Conservation (phyloP, 257 asterid species). For the Nicotiana undulata region DNA sequence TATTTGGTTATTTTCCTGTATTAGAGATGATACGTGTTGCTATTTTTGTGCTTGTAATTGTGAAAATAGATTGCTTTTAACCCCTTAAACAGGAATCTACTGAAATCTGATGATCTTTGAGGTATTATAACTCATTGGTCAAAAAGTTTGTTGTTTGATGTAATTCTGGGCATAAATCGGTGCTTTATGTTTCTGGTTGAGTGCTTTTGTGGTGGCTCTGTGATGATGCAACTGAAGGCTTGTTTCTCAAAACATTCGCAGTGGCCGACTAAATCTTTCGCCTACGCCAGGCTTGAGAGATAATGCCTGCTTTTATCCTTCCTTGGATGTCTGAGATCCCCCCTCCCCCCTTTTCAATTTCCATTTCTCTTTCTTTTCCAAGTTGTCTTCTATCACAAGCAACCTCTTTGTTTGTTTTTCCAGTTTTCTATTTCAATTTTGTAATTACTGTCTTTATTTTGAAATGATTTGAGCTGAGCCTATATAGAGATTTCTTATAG, state of each 20-base stretch:
- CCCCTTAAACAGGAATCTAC: neutral
- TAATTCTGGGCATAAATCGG: neutral
- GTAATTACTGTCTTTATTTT: neutral
- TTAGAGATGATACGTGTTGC: neutral
- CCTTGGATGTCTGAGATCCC: neutral
- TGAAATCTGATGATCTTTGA: neutral
- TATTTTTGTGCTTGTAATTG: neutral
- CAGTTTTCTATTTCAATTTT: neutral
- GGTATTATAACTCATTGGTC: too few species aligned
- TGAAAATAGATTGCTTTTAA: neutral
- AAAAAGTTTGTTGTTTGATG: neutral
- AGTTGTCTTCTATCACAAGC: neutral
- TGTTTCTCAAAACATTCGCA: slow-evolving; percentile 2
- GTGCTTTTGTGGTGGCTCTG: neutral
- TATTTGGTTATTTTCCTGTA: neutral
- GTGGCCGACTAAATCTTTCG: neutral
- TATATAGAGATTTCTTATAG: neutral
- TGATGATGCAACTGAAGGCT: neutral
- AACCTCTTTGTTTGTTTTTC: neutral
- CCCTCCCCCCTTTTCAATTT: neutral
- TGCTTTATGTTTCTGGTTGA: neutral
- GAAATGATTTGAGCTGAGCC: neutral
- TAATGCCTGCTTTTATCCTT: neutral
- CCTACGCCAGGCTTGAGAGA: neutral
- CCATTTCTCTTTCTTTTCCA: neutral